Evolutionary conservation across 2,329 filamentous ascomycete species (phyloP).

Genomic region (Xylariaceae sp.): DNA sequence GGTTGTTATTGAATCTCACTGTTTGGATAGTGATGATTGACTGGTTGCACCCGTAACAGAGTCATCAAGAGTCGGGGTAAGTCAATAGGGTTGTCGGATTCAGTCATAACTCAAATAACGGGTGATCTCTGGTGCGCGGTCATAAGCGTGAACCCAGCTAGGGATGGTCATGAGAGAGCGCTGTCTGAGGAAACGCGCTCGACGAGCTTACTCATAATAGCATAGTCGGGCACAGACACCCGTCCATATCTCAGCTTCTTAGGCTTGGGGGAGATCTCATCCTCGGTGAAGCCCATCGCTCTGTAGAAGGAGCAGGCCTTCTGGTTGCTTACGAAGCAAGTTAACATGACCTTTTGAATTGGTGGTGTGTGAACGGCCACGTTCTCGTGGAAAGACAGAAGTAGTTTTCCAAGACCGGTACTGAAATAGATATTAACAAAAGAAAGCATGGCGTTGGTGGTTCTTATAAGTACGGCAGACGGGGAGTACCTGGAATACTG

Average conservation of each 20-base stretch:
- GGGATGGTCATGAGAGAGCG: background rate
- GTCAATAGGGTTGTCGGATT: too few relatives aligned
- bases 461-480: background rate
- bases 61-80: too few relatives aligned
- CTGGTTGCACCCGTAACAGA: too few relatives aligned
- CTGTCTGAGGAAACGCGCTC: slow-evolving; percentile 3
- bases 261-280: slow-evolving; percentile 51
- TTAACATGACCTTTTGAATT: slow-evolving; percentile 66
- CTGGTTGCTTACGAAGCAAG: slow-evolving; percentile 61
- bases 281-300: slow-evolving; percentile 51
- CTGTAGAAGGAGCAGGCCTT: slow-evolving; percentile 56
- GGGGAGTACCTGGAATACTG: background rate
- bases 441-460: background rate
- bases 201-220: slow-evolving; percentile 53
- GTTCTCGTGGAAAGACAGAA: slow-evolving; percentile 53
- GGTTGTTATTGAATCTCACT: too few relatives aligned
- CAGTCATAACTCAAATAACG: background rate
- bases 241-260: slow-evolving; percentile 51
- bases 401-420: slow-evolving; percentile 55
- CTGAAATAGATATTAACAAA: slow-evolving; percentile 31
- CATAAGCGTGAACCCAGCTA: too few relatives aligned
- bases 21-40: too few relatives aligned
- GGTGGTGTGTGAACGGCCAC: slow-evolving; percentile 50
- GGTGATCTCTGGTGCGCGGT: background rate
- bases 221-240: slow-evolving; percentile 51